Evolutionary conservation across 495 filamentous ascomycete species (phyloP).

Genomic region (Xylaria bambusicola): DNA sequence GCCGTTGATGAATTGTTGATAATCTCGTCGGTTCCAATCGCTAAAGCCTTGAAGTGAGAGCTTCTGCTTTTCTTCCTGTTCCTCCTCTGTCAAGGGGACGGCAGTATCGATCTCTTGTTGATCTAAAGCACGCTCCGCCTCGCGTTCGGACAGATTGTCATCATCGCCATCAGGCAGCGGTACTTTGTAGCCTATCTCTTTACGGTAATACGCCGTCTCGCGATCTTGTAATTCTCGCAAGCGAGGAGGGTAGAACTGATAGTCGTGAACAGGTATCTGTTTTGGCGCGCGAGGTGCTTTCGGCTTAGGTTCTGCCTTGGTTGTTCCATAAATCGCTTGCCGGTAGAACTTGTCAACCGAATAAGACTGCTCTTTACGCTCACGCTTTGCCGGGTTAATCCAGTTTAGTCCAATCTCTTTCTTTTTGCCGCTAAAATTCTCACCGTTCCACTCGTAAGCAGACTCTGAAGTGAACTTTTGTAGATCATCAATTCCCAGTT

Average conservation of each 20-base stretch:
- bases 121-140: conserved; percentile 84
- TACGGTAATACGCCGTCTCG: conserved; percentile 93
- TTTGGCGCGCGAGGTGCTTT: conserved; percentile 96
- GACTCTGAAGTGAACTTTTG: conserved; percentile 98
- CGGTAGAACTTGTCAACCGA: conserved; percentile 99
- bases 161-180: conserved; percentile 82
- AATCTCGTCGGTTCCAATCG: conserved; percentile 94
- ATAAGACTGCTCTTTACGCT: conserved; percentile 96
- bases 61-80: conserved; percentile 76
- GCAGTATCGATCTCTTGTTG: conserved; percentile 93
- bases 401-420: conserved; percentile 94
- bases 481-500: conserved; percentile 96
- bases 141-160: conserved; percentile 76
- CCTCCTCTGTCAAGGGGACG: conserved; percentile 83
- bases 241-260: conserved; percentile 88
- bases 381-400: conserved; percentile 99
- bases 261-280: conserved; percentile 89
- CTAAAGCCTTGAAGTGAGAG: conserved; percentile 86
- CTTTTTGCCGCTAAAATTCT: conserved; percentile 88
- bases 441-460: conserved; percentile 97
- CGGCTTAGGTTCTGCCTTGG: conserved; percentile 85
- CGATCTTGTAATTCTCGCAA: conserved; percentile 90
- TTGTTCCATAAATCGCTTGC: conserved; percentile 71
- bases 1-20: conserved; percentile 96
- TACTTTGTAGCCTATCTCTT: conserved; percentile 92